Conservation (phyloP, 169 alveolate species). For the Plasmodium inui region DNA sequence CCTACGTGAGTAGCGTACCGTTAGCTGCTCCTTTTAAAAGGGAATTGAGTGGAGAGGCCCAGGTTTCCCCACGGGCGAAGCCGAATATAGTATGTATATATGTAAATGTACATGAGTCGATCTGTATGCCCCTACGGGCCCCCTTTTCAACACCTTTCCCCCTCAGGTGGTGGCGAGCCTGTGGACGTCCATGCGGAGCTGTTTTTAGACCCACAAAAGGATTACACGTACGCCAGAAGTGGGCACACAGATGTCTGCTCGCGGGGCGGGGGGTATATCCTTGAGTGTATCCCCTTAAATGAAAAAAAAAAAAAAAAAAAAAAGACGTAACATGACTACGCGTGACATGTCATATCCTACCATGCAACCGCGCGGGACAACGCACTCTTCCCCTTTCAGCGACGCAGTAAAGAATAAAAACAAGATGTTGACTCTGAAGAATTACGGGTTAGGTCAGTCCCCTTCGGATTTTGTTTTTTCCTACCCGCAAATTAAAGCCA, state of each 20-base stretch:
- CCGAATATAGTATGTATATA: neutral
- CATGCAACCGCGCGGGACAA: neutral
- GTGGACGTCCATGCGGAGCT: neutral
- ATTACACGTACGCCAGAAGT: constrained; percentile 30
- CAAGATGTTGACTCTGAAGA: constrained; percentile 49
- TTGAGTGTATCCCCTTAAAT: neutral
- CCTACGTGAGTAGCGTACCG: neutral
- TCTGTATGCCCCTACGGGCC: neutral
- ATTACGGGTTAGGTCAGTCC: constrained; percentile 46
- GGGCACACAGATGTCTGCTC: neutral
- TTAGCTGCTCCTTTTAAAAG: neutral
- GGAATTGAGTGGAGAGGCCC: neutral
- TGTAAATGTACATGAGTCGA: neutral
- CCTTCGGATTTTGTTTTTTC: constrained; percentile 51
- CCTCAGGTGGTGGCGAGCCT: constrained; percentile 13
- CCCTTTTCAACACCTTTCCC: neutral
- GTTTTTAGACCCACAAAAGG: constrained; percentile 59
- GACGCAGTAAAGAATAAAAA: constrained; percentile 64
- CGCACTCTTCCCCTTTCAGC: neutral
- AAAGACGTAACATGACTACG: neutral
- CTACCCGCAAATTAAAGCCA: constrained; percentile 59
- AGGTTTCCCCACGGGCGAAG: neutral
- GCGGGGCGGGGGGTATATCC: neutral
- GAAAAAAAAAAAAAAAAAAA: neutral
- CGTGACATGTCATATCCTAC: neutral